Evolutionary conservation across 1,284 basidiomycete species (phyloP).

Genomic region (Schizopora paradoxa): DNA sequence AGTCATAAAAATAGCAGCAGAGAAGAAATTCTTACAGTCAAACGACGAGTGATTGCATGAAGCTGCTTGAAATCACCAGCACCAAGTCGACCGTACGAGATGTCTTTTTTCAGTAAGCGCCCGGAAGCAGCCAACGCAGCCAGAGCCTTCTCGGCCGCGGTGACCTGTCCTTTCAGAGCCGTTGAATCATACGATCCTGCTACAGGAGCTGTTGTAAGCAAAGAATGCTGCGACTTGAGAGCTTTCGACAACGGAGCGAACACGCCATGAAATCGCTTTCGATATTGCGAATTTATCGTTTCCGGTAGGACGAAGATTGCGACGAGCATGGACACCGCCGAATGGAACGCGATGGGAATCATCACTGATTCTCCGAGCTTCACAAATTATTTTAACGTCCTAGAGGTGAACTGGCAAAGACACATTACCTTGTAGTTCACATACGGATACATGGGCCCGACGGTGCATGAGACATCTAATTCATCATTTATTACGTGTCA

Average conservation of each 20-base stretch:
- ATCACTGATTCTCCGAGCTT: constrained; percentile 48
- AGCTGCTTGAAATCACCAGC: constrained; percentile 56
- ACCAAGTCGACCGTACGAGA: constrained; percentile 59
- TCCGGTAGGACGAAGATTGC: constrained; percentile 62
- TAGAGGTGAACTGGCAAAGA: neutral
- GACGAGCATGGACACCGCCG: constrained; percentile 48
- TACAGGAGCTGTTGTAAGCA: constrained; percentile 42
- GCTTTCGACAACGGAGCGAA: constrained; percentile 47
- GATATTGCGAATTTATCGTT: constrained; percentile 61
- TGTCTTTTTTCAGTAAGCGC: constrained; percentile 55
- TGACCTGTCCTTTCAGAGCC: constrained; percentile 34
- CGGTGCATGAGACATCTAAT: constrained; percentile 56
- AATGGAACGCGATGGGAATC: constrained; percentile 59
- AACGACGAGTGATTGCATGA: constrained; percentile 44
- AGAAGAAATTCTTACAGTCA: constrained; percentile 30
- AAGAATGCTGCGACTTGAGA: constrained; percentile 42
- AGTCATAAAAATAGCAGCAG: neutral
- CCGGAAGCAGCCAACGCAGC: constrained; percentile 48
- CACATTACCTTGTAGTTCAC: constrained; percentile 47
- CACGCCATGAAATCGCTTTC: constrained; percentile 45
- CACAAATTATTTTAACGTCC: neutral
- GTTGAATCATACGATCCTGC: constrained; percentile 41
- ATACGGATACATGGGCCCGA: constrained; percentile 59
- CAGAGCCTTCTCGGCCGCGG: constrained; percentile 50
- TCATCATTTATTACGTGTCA: constrained; percentile 3